phyloP scores from a whole-genome alignment of 2,329 filamentous ascomycete genomes.

The Botrytis galanthina region DNA sequence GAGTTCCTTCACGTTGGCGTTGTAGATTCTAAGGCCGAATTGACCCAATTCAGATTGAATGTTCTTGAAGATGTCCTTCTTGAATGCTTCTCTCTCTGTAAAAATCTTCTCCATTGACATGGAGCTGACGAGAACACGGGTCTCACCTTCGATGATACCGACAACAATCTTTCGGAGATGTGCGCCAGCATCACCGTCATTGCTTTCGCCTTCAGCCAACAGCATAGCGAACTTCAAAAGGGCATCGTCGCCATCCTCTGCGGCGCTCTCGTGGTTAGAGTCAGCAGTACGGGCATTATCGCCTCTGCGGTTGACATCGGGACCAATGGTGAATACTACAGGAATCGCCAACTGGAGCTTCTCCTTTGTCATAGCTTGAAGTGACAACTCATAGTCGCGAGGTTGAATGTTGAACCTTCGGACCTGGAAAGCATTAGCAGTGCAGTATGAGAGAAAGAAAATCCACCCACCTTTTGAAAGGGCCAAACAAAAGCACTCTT shows the following conservation, averaged over 20 bases:
- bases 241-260: conserved; percentile 56
- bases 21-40: conserved; percentile 73
- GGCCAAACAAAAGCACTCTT: conserved; percentile 74
- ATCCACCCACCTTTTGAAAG: conserved; percentile 57
- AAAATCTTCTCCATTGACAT: conserved; percentile 64
- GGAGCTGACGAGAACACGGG: conserved; percentile 74
- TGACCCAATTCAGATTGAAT: conserved; percentile 64
- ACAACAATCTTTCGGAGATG: conserved; percentile 85
- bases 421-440: conserved; percentile 29
- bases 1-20: conserved; percentile 79
- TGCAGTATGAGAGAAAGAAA: background rate
- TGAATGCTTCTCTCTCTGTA: conserved; percentile 72
- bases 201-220: conserved; percentile 61
- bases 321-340: conserved; percentile 83
- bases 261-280: conserved; percentile 14
- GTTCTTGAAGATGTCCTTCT: conserved; percentile 67
- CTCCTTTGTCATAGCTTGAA: conserved; percentile 87
- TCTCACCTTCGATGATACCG: conserved; percentile 87
- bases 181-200: conserved; percentile 39
- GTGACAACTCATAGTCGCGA: conserved; percentile 77
- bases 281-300: conserved; percentile 26
- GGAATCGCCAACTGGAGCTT: conserved; percentile 81
- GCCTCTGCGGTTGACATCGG: conserved; percentile 63
- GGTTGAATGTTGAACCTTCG: conserved; percentile 57
- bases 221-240: conserved; percentile 82